A percentile compares a stretch with the other conserved stretches of the same genome.
Conservation (phyloP, 495 filamentous ascomycete species). For the Penicillium odoratum region DNA sequence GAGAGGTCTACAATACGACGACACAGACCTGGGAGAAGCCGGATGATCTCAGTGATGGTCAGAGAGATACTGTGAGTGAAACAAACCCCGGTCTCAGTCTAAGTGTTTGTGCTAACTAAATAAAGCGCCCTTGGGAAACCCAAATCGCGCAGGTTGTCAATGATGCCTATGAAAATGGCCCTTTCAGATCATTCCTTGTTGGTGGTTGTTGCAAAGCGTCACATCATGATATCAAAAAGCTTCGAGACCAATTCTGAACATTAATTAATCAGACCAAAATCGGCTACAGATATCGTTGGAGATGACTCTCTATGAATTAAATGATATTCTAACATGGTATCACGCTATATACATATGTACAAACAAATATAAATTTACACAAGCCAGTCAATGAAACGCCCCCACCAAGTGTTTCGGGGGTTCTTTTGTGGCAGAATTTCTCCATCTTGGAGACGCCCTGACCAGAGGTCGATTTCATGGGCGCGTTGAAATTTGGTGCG, state of each 20-base stretch:
- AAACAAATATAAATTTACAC: slow-evolving; percentile 6
- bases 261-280: not conserved
- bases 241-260: slow-evolving; percentile 33
- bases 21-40: slow-evolving; percentile 58
- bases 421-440: slow-evolving; percentile 27
- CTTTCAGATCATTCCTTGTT: slow-evolving; percentile 53
- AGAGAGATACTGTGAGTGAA: slow-evolving; percentile 23
- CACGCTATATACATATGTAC: not conserved
- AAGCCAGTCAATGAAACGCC: slow-evolving; percentile 35
- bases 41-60: not conserved
- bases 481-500: slow-evolving; percentile 43
- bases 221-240: slow-evolving; percentile 48
- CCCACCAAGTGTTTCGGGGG: slow-evolving; percentile 23
- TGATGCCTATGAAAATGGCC: slow-evolving; percentile 39
- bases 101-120: slow-evolving; percentile 8
- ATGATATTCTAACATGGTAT: slow-evolving; percentile 6
- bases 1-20: slow-evolving; percentile 62
- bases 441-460: slow-evolving; percentile 39
- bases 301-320: slow-evolving; percentile 1
- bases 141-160: slow-evolving; percentile 37
- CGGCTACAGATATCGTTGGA: slow-evolving; percentile 14
- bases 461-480: slow-evolving; percentile 36
- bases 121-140: slow-evolving; percentile 50
- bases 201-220: slow-evolving; percentile 64
- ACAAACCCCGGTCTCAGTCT: not conserved